These are phyloP conservation scores for Boletus reticuloceps DNA, from an alignment of 768 basidiomycete species.

Conservation along the genomic window DNA sequence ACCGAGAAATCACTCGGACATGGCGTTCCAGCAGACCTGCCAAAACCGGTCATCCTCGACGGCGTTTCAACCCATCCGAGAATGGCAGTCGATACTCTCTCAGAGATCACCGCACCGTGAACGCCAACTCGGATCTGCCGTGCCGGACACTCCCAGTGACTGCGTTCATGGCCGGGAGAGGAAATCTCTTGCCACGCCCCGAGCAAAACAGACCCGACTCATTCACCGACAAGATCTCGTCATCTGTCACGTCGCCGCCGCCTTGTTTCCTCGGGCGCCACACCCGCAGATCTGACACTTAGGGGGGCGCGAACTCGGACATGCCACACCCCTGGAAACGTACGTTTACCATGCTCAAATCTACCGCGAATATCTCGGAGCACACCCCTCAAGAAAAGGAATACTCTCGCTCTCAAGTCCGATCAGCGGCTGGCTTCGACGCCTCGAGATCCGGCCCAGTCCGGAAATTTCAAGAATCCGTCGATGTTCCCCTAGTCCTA, in stretches of 20 bases:
- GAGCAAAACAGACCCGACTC: no score
- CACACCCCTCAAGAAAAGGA: slow-evolving; percentile 10
- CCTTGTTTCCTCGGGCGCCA: slow-evolving; percentile 6
- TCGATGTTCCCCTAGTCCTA: not conserved
- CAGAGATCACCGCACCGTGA: not conserved
- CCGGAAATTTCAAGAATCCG: slow-evolving; percentile 19
- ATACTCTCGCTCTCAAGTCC: not conserved
- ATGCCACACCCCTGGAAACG: not conserved
- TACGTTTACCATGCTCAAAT: slow-evolving; percentile 8
- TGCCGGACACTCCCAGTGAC: no score
- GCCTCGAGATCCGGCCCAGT: slow-evolving; percentile 15
- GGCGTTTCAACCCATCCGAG: slow-evolving; percentile 10
- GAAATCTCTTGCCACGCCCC: no score
- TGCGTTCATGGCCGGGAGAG: no score
- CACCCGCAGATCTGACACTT: not conserved
- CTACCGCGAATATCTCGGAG: slow-evolving; percentile 20
- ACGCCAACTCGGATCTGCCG: not conserved
- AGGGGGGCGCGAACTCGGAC: not conserved
- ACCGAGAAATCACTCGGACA: no score
- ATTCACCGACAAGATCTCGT: not conserved
- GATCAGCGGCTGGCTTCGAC: slow-evolving; percentile 20
- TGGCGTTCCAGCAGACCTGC: no score
- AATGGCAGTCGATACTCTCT: not conserved
- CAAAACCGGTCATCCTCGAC: not conserved
- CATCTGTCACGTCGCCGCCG: not conserved